Percentiles rank a stretch among this genome's conserved stretches.
Conservation (phyloP, 495 filamentous ascomycete genomes). For the Acidomyces sp. region DNA sequence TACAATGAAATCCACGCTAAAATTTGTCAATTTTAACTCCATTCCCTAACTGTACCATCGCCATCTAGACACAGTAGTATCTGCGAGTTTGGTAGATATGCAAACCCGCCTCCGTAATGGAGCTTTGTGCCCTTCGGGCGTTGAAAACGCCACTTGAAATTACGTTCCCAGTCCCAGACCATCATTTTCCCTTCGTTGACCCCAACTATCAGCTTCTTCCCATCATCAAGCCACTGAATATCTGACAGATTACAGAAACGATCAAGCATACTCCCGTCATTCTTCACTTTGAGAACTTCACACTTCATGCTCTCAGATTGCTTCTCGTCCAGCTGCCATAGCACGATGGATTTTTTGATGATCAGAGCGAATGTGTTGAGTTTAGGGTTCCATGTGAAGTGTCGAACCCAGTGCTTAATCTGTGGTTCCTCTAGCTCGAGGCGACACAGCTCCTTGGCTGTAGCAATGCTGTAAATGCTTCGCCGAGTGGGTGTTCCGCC, state of each 20-base stretch:
- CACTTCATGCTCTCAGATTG: constrained; percentile 1
- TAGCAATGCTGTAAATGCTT: constrained; percentile 14
- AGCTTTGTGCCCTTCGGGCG: not conserved
- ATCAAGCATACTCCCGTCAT: not conserved
- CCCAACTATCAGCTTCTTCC: constrained; percentile 3
- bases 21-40: too few species aligned
- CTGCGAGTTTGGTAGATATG: not conserved
- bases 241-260: not conserved
- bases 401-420: not conserved
- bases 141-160: constrained; percentile 2
- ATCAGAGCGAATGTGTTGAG: not conserved
- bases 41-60: not conserved
- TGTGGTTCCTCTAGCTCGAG: not conserved
- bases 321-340: not conserved
- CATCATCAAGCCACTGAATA: constrained; percentile 8
- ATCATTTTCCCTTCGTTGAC: constrained; percentile 4
- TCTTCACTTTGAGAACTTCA: not conserved
- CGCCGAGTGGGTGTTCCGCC: constrained; percentile 7
- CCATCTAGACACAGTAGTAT: not conserved
- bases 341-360: too few species aligned
- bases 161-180: constrained; percentile 8
- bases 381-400: not conserved
- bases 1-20: too few species aligned
- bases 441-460: not conserved
- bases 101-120: not conserved